Evolutionary conservation across 208 protist genomes (phyloP).

Genomic region (Wallacemonas sp.): DNA sequence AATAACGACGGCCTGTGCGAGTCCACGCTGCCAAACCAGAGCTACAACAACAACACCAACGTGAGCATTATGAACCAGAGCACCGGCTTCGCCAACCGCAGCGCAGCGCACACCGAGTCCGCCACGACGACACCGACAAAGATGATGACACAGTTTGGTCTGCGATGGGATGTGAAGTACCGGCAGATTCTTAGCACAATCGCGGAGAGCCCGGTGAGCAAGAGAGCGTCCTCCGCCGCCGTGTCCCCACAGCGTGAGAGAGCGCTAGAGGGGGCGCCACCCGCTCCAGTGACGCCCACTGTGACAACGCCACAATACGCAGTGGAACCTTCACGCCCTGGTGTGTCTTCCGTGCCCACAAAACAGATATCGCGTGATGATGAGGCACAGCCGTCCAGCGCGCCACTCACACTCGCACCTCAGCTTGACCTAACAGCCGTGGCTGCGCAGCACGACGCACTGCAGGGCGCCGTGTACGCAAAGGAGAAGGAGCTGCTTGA

Average conservation of each 20-base stretch:
- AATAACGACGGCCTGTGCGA: background rate
- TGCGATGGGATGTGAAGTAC: slow-evolving; percentile 11
- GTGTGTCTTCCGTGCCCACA: too few relatives aligned
- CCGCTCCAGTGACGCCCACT: too few relatives aligned
- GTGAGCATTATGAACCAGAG: background rate
- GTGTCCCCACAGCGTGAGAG: too few relatives aligned
- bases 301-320: too few relatives aligned
- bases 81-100: background rate
- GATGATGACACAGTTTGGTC: slow-evolving; percentile 13
- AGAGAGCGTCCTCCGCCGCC: too few relatives aligned
- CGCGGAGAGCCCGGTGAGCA: too few relatives aligned
- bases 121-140: slow-evolving; percentile 6
- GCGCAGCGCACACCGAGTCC: background rate
- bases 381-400: too few relatives aligned
- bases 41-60: background rate
- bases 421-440: background rate
- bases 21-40: background rate
- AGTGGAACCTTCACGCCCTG: too few relatives aligned
- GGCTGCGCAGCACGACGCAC: slow-evolving; percentile 12
- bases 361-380: too few relatives aligned
- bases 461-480: slow-evolving; percentile 37
- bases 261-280: too few relatives aligned
- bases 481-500: slow-evolving; percentile 42
- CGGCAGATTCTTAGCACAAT: background rate
- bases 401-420: background rate